These are phyloP conservation scores for Musa schizocarpa DNA, from an alignment of 176 grass and related monocot genomes.

Conservation along the genomic window DNA sequence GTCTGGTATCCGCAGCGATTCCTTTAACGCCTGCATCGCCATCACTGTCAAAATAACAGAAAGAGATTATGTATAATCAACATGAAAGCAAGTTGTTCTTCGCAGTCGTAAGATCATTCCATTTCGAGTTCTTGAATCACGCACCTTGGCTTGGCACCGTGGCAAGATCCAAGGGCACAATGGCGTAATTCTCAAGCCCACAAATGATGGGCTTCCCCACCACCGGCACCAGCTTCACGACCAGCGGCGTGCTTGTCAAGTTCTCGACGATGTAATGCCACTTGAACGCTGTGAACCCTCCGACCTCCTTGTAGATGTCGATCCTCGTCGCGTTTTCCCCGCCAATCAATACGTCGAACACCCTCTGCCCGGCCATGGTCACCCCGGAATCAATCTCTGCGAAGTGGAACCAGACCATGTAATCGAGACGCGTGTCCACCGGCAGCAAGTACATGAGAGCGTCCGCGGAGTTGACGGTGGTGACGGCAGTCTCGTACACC, in stretches of 20 bases:
- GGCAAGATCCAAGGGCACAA: slow-evolving; percentile 71
- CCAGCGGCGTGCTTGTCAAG: slow-evolving; percentile 45
- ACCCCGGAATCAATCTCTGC: slow-evolving; percentile 70
- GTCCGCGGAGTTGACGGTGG: slow-evolving; percentile 48
- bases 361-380: slow-evolving; percentile 42
- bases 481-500: slow-evolving; percentile 74
- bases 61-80: background rate
- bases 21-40: slow-evolving; percentile 79
- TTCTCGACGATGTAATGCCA: slow-evolving; percentile 77
- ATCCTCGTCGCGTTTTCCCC: slow-evolving; percentile 59
- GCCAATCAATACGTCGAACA: slow-evolving; percentile 72
- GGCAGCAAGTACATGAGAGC: slow-evolving; percentile 74
- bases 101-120: background rate
- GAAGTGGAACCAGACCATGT: slow-evolving; percentile 99
- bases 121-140: background rate
- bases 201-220: slow-evolving; percentile 73
- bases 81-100: background rate
- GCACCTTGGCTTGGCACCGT: slow-evolving; percentile 66
- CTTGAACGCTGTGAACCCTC: slow-evolving; percentile 77
- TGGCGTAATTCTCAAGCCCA: slow-evolving; percentile 88
- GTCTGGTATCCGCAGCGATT: slow-evolving; percentile 63
- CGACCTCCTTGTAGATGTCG: slow-evolving; percentile 86
- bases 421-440: slow-evolving; percentile 70
- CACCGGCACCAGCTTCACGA: slow-evolving; percentile 60
- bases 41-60: slow-evolving; percentile 35